A percentile compares a stretch with the other conserved stretches of the same genome.
These are phyloP conservation scores for Henningerozyma blattae DNA, from an alignment of 805 yeast genomes.

Conservation along the genomic window DNA sequence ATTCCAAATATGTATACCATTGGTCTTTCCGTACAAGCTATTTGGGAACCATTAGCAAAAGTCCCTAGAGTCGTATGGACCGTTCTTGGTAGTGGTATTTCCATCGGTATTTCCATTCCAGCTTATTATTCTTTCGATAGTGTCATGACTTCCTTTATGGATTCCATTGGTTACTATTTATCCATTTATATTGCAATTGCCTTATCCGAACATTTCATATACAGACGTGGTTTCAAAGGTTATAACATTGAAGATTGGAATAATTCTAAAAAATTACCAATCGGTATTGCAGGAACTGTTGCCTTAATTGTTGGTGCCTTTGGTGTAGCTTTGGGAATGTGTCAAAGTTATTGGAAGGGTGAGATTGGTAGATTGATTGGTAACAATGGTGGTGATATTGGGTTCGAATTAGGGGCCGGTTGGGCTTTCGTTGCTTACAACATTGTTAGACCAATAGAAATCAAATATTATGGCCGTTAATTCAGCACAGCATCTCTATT, in stretches of 20 bases:
- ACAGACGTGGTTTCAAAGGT: slow-evolving; percentile 49
- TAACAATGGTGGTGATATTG: slow-evolving; percentile 45
- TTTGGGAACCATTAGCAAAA: slow-evolving; percentile 58
- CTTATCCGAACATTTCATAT: slow-evolving; percentile 71
- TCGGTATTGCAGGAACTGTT: slow-evolving; percentile 65
- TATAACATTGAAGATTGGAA: slow-evolving; percentile 54
- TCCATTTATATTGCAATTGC: slow-evolving; percentile 71
- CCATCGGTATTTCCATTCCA: slow-evolving; percentile 80
- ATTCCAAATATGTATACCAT: slow-evolving; percentile 89
- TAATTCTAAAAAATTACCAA: slow-evolving; percentile 47
- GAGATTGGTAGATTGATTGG: slow-evolving; percentile 52
- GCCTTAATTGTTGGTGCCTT: slow-evolving; percentile 77
- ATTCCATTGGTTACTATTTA: slow-evolving; percentile 81
- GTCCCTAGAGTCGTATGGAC: slow-evolving; percentile 84
- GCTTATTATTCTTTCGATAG: slow-evolving; percentile 63
- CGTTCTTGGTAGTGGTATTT: slow-evolving; percentile 54
- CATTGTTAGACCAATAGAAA: slow-evolving; percentile 51
- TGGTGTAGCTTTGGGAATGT: slow-evolving; percentile 80
- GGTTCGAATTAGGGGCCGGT: slow-evolving; percentile 64
- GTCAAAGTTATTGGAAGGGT: slow-evolving; percentile 75
- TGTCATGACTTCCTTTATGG: slow-evolving; percentile 82
- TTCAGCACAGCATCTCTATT: background rate
- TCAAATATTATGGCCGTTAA: slow-evolving; percentile 45
- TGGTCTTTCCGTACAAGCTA: slow-evolving; percentile 74
- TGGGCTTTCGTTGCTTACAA: slow-evolving; percentile 59